These are phyloP conservation scores for Bauhinia variegata DNA, from an alignment of 306 rosid genomes.

Conservation along the genomic window DNA sequence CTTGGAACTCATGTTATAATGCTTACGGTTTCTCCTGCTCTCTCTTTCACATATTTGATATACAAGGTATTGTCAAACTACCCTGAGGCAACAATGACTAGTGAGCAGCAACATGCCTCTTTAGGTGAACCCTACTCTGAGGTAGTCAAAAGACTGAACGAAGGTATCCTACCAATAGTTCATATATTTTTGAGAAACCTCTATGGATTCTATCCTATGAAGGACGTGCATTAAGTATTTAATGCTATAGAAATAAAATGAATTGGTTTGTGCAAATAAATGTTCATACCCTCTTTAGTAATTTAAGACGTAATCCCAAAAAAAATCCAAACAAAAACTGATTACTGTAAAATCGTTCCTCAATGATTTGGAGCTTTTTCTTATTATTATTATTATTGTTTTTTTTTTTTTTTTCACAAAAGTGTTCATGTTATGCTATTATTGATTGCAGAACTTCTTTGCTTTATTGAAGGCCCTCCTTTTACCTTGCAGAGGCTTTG, in stretches of 20 bases:
- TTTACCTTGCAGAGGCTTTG: too few species aligned
- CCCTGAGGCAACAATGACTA: slow-evolving; percentile 68
- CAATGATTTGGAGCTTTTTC: too few species aligned
- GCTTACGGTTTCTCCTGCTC: slow-evolving; percentile 7
- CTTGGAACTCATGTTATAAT: too few species aligned
- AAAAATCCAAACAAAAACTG: too few species aligned
- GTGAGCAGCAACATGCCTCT: slow-evolving; percentile 70
- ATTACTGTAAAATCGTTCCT: too few species aligned
- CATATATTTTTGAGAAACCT: not conserved
- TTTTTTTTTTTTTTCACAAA: too few species aligned
- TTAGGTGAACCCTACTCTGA: slow-evolving; percentile 70
- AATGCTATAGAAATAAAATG: not conserved
- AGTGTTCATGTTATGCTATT: too few species aligned
- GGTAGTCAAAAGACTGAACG: slow-evolving; percentile 74
- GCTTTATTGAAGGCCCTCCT: too few species aligned
- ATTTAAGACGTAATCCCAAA: too few species aligned
- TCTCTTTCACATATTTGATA: slow-evolving; percentile 20
- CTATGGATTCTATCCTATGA: not conserved
- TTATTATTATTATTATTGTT: too few species aligned
- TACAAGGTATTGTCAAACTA: slow-evolving; percentile 76
- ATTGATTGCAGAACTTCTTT: too few species aligned
- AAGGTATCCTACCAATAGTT: slow-evolving; percentile 54
- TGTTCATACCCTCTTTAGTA: too few species aligned
- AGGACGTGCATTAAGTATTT: not conserved
- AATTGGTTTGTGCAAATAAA: not conserved